These are phyloP conservation scores for Rhizomucor miehei DNA, from an alignment of 371 early-diverging fungal genomes.

Conservation along the genomic window DNA sequence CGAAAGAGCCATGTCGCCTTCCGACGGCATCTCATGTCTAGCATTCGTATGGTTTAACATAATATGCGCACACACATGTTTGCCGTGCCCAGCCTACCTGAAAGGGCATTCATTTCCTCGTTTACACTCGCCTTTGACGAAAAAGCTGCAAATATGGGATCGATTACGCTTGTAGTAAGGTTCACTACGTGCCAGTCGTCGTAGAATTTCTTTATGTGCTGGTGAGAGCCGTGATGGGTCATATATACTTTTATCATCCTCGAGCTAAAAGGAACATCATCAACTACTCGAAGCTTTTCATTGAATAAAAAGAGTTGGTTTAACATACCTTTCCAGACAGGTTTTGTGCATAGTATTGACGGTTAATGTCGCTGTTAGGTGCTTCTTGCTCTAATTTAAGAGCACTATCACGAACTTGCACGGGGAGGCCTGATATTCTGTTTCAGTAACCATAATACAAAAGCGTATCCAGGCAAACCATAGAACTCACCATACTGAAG, in stretches of 20 bases:
- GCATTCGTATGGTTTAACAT: background rate
- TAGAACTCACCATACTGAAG: constrained; percentile 76
- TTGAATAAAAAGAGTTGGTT: background rate
- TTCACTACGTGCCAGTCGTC: constrained; percentile 77
- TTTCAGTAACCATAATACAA: background rate
- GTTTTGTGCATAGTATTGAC: constrained; percentile 85
- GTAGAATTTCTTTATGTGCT: constrained; percentile 78
- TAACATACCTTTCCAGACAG: constrained; percentile 74
- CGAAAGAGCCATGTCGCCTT: constrained; percentile 62
- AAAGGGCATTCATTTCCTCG: constrained; percentile 93
- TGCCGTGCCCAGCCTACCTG: constrained; percentile 29
- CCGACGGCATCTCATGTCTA: constrained; percentile 86
- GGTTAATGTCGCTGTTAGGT: constrained; percentile 83
- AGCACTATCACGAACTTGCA: constrained; percentile 91
- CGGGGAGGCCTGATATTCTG: constrained; percentile 65
- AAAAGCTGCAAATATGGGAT: constrained; percentile 94
- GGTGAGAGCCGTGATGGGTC: constrained; percentile 76
- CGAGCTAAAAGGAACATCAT: no score
- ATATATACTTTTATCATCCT: constrained; percentile 54
- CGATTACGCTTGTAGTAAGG: constrained; percentile 93
- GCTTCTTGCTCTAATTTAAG: constrained; percentile 72
- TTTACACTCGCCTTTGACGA: constrained; percentile 88
- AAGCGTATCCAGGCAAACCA: background rate
- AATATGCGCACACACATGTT: no score
- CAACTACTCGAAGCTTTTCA: no score